Conservation (phyloP, 169 alveolate species). For the Cryptosporidium viatorum region DNA sequence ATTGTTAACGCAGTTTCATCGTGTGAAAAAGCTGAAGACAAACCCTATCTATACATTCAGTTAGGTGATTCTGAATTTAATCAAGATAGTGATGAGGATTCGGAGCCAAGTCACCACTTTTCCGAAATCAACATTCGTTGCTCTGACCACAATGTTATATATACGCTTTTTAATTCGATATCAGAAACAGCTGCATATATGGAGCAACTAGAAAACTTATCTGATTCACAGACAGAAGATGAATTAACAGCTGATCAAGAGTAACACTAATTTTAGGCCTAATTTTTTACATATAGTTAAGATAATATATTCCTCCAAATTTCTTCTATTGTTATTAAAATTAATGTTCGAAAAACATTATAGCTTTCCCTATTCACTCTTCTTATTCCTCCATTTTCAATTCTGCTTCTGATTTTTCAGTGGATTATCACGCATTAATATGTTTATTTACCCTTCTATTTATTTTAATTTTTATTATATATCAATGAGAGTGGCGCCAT, state of each 20-base stretch:
- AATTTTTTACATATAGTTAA: background rate
- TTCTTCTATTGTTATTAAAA: background rate
- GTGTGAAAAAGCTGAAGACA: background rate
- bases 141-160: background rate
- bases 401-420: background rate
- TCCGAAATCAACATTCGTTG: conserved; percentile 22
- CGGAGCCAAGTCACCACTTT: background rate
- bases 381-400: background rate
- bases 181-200: conserved; percentile 51
- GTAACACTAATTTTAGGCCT: background rate
- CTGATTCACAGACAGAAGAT: background rate
- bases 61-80: background rate
- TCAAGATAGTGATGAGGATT: conserved; percentile 5
- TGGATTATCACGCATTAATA: background rate
- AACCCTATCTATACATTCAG: conserved; percentile 25
- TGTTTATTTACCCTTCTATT: background rate
- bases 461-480: background rate
- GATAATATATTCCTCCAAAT: background rate
- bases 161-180: conserved; percentile 31
- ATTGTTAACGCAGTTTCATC: conserved; percentile 51
- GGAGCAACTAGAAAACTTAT: conserved; percentile 18
- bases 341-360: too few species aligned
- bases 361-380: too few species aligned
- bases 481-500: conserved; percentile 11
- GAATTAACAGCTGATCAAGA: background rate